Evolutionary conservation across 306 rosid species (phyloP), one percentile per base, ranked within the genome.

Genomic region (Macrotyloma uniflorum): DNA sequence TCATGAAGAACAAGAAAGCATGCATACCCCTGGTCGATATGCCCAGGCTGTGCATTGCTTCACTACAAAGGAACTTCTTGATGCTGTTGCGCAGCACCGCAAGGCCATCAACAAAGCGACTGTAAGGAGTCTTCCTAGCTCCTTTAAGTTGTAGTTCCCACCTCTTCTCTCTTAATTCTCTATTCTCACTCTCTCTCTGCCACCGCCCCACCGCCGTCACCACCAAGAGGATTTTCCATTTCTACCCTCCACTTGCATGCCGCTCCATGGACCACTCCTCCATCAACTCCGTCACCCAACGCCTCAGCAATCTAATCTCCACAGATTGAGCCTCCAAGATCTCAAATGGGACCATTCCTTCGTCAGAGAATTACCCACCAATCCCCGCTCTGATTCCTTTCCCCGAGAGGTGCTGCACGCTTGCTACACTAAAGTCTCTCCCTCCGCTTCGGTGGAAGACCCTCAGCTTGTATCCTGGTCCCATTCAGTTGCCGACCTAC

Each of bases 41-140:
- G 53, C 97, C 97, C 24, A 96, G 93, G 87, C 90, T 90, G 82
- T 93, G 94, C 92, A 93, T 90, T 68, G 99, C 97, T 87, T 96
- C 99, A 79, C 98, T 96, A 82, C 99, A 96, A 79, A 96, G 98
- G 85, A 96, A 96, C 80, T 96, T 98, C 58, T 98, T 83, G 82
- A 93, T 64, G 81, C 99, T 96, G 88, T 98, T 96, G n/a, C 99
- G 97, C 51, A 96, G 90, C 59, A 96, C 99, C 0, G 98, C 99
- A 76, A 96, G 93, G 46, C 99, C 99, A 79, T 96, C 99, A 11
- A 98, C 98, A 81, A 89, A 93, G 62, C 98, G 96, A 76, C 99
- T 93, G 78, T 96, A 96, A 38, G 98, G 97, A 75, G 99, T 96
- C 90, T 91, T 96, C 32, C 99, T 97, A 35, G 97, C 94, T 77